phyloP scores from a whole-genome alignment of 805 yeast species.

The Saccharomycopsis sp. region DNA sequence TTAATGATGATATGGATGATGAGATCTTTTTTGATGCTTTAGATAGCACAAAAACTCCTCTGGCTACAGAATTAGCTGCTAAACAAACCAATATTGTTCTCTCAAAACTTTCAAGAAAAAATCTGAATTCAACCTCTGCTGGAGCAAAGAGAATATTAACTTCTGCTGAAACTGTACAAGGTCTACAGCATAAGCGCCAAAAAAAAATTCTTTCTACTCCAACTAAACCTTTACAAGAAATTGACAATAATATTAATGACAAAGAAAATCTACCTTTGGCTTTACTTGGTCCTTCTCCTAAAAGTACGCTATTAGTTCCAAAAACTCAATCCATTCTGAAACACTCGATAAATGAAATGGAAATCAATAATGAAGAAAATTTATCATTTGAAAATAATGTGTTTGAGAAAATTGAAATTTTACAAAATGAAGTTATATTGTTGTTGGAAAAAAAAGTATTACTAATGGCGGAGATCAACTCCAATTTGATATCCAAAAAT shows the following conservation, averaged over 20 bases:
- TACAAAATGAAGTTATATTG: slow-evolving; percentile 9
- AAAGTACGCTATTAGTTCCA: slow-evolving; percentile 2
- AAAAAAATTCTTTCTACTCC: neutral
- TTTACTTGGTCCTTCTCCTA: too few relatives aligned
- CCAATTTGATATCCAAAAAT: slow-evolving; percentile 12
- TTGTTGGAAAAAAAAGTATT: slow-evolving; percentile 8
- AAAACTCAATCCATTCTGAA: slow-evolving; percentile 3
- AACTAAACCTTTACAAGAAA: too few relatives aligned
- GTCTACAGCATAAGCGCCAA: neutral
- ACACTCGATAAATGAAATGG: neutral
- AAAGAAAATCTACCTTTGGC: too few relatives aligned
- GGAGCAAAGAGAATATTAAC: neutral
- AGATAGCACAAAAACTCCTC: neutral
- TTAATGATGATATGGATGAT: slow-evolving; percentile 1
- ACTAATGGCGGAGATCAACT: slow-evolving; percentile 6
- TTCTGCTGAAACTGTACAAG: neutral
- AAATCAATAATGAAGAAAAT: neutral
- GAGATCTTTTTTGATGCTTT: neutral
- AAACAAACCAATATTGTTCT: neutral
- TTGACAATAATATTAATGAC: too few relatives aligned
- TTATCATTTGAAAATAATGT: neutral
- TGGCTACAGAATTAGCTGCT: neutral
- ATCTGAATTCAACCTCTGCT: neutral
- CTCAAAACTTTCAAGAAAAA: neutral
- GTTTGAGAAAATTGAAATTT: neutral